A percentile compares a stretch with the other conserved stretches of the same genome.
Evolutionary conservation across 2,329 filamentous ascomycete species (phyloP).

Genomic region (Kalmusia sp.): DNA sequence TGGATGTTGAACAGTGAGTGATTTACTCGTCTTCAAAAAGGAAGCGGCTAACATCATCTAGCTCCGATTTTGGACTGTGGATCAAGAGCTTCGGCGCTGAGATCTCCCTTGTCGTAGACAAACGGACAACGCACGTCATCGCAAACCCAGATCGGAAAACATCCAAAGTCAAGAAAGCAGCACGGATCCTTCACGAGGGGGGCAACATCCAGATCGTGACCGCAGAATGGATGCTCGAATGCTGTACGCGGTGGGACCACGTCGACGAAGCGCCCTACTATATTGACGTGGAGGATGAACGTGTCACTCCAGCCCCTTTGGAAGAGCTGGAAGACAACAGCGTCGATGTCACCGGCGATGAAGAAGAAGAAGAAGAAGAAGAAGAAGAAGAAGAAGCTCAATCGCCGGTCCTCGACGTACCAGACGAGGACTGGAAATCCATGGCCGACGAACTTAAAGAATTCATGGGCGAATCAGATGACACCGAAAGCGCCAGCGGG

Average conservation of each 20-base stretch:
- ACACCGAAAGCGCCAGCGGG: constrained; percentile 39
- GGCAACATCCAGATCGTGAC: constrained; percentile 85
- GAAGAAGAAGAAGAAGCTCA: constrained; percentile 44
- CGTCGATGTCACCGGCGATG: constrained; percentile 38
- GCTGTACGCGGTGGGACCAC: constrained; percentile 81
- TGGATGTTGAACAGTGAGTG: constrained; percentile 70
- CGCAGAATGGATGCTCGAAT: constrained; percentile 87
- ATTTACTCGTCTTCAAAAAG: neutral
- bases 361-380: constrained; percentile 42
- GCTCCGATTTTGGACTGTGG: constrained; percentile 86
- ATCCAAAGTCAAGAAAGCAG: constrained; percentile 88
- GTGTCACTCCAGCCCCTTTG: constrained; percentile 37
- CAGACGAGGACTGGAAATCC: constrained; percentile 51
- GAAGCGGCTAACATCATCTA: constrained; percentile 31
- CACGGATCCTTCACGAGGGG: constrained; percentile 64
- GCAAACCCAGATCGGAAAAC: constrained; percentile 77
- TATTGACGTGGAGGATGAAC: constrained; percentile 76
- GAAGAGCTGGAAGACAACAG: constrained; percentile 51
- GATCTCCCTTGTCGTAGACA: constrained; percentile 65
- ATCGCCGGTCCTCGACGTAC: constrained; percentile 34
- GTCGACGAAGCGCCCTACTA: constrained; percentile 81
- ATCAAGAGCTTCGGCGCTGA: constrained; percentile 84
- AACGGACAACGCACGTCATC: constrained; percentile 72
- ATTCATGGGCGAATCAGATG: constrained; percentile 64
- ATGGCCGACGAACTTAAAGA: constrained; percentile 77